Base-by-base conservation (phyloP, 768 basidiomycete genomes). In the Auriscalpium orientale region DNA sequence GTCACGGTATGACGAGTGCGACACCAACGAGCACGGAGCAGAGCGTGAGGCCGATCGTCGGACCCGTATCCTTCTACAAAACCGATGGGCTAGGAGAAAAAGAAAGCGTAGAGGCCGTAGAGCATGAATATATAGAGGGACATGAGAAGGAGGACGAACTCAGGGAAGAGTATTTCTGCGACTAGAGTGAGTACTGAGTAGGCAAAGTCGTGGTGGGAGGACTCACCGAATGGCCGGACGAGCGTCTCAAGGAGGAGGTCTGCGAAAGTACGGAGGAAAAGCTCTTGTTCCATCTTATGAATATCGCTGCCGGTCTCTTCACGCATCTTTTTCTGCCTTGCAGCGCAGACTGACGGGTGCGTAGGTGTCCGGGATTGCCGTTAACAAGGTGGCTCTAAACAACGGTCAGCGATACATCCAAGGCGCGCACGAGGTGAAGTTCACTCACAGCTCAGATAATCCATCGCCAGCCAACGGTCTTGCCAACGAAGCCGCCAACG, bases 291-390 rank as follows among this genome's bases (percentile, higher is more conserved):
- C 8, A 74, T 72, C 46, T 70, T 67, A 55, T 69, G 71, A 56
- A 70, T 68, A 10, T 60, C 58, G 48, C 70, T 65, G 35, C 68
- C 70, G 11, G 68, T 69, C 58, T 74, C 64, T 53, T 67, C 63
- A 48, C 74, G 72, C 10, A 79, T 60, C n/a, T 16, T 61, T 65
- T 11, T 59, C 62, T 12, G 76, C 78, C 22, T 74, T 70, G 36
- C 66, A 58, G 21, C 68, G 69, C 12, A 80, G 68, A 9, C 79
- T 65, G 8, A 67, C 61, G 0, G 79, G 77, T 0, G 74, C 74
- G 61, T 72, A 79, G 2, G 79, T 79, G 65, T 80, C 79, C 4
- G 77, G 77, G 1, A 77, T 65, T 45, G 72, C 60, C 51, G 69
- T 49, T 22, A 56, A 57, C 56, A 66, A 65, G 13, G 61, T 18